phyloP scores from a whole-genome alignment of 1,139 yeast genomes.

The Yamadazyma epiphylla region DNA sequence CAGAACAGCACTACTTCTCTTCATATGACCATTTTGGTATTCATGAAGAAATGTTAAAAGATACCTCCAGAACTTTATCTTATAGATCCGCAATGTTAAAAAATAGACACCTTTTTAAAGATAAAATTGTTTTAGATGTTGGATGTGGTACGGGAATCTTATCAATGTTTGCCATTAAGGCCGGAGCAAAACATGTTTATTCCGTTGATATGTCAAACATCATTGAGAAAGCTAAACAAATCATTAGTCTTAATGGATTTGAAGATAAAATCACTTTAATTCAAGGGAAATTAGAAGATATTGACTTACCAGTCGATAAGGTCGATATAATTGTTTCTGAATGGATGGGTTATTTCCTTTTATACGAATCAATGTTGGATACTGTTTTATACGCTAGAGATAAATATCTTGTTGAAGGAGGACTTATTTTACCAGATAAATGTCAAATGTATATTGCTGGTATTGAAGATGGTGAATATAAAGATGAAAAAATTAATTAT shows the following conservation, averaged over 20 bases:
- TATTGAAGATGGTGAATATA: conserved; percentile 92
- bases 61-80: conserved; percentile 85
- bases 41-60: conserved; percentile 98
- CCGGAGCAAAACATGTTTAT: conserved; percentile 96
- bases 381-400: conserved; percentile 95
- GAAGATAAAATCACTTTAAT: conserved; percentile 82
- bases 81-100: conserved; percentile 92
- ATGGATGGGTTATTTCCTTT: conserved; percentile 98
- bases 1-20: conserved; percentile 89
- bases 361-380: conserved; percentile 97
- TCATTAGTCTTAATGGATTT: conserved; percentile 80
- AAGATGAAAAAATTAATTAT: conserved; percentile 85
- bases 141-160: conserved; percentile 98
- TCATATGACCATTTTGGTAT: conserved; percentile 97
- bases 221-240: conserved; percentile 88
- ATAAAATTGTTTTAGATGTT: conserved; percentile 93
- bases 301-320: conserved; percentile 66
- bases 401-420: conserved; percentile 79
- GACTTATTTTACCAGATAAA: conserved; percentile 92
- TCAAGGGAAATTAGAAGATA: conserved; percentile 95
- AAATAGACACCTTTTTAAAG: conserved; percentile 86
- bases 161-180: conserved; percentile 97
- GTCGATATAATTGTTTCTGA: conserved; percentile 96
- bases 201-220: conserved; percentile 97
- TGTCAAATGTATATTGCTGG: conserved; percentile 90